Conservation (phyloP, 225 moss, liverwort and hornwort genomes). For the Rhytidiadelphus loreus region DNA sequence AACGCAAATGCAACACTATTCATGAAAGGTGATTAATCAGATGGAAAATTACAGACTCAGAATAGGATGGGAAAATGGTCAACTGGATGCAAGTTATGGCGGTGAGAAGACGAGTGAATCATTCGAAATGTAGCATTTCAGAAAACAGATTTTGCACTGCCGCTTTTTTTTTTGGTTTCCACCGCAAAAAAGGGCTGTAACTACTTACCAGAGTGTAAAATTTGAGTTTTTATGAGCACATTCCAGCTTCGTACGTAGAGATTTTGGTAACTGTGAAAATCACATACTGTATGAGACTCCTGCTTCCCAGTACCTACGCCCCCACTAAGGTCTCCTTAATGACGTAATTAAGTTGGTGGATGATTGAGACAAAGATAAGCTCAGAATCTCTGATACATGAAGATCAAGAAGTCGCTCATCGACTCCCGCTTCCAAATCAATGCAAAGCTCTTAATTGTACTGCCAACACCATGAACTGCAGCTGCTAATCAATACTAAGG, state of each 20-base stretch:
- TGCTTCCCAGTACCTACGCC: neutral
- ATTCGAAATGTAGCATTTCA: neutral
- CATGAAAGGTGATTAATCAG: too few species aligned
- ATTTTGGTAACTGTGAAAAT: neutral
- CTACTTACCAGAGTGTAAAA: neutral
- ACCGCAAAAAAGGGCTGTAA: neutral
- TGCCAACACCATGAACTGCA: neutral
- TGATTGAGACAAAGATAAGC: neutral
- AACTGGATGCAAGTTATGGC: neutral
- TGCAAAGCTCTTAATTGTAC: neutral
- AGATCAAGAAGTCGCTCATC: neutral
- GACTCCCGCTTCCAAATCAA: neutral
- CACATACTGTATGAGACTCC: neutral
- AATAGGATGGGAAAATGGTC: too few species aligned
- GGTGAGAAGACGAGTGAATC: neutral
- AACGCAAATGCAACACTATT: neutral
- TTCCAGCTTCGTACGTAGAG: too few species aligned
- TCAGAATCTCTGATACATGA: neutral
- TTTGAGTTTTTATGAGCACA: neutral
- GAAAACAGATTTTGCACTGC: neutral
- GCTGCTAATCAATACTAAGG: neutral
- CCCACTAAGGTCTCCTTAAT: neutral
- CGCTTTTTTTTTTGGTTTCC: neutral
- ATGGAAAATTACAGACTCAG: too few species aligned
- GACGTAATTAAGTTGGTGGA: neutral